A percentile compares a stretch with the other conserved stretches of the same genome.
phyloP scores from a whole-genome alignment of 2,329 filamentous ascomycete species.

The Sporothrix brunneoviolacea region DNA sequence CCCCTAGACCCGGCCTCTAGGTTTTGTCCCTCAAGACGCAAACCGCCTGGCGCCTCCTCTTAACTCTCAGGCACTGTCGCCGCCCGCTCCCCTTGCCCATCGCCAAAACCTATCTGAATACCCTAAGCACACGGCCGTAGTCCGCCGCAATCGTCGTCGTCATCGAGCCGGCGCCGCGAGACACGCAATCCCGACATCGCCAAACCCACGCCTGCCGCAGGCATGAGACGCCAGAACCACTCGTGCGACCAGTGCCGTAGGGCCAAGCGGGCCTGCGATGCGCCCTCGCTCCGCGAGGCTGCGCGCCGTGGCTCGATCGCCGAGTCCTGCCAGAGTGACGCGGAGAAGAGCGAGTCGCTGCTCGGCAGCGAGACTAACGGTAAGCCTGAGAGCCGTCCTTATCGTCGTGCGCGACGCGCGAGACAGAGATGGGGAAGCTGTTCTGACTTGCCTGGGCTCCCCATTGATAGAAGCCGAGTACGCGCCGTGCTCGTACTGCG shows the following conservation, averaged over 20 bases:
- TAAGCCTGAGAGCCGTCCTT: background rate
- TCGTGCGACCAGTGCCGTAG: slow-evolving; percentile 21
- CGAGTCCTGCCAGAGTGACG: background rate
- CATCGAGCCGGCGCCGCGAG: too few relatives aligned
- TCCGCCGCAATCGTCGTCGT: too few relatives aligned
- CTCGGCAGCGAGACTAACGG: background rate
- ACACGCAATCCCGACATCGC: too few relatives aligned
- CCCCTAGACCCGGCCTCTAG: background rate
- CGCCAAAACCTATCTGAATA: background rate
- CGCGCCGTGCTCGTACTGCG: slow-evolving; percentile 20
- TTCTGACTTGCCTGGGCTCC: background rate
- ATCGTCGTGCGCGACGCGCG: too few relatives aligned
- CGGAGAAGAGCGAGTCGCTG: background rate
- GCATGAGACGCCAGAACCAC: slow-evolving; percentile 20
- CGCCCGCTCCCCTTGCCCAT: background rate
- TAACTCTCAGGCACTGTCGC: background rate
- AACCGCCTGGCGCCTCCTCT: background rate
- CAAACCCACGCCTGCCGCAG: too few relatives aligned
- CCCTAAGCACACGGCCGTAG: too few relatives aligned
- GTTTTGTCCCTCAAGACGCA: slow-evolving; percentile 3
- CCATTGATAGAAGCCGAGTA: background rate
- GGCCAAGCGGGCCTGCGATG: slow-evolving; percentile 20
- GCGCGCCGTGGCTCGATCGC: background rate
- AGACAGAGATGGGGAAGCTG: background rate
- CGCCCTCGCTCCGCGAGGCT: slow-evolving; percentile 16